Conservation (phyloP, 1,139 yeast species). For the Magnusiomyces suaveolens region DNA sequence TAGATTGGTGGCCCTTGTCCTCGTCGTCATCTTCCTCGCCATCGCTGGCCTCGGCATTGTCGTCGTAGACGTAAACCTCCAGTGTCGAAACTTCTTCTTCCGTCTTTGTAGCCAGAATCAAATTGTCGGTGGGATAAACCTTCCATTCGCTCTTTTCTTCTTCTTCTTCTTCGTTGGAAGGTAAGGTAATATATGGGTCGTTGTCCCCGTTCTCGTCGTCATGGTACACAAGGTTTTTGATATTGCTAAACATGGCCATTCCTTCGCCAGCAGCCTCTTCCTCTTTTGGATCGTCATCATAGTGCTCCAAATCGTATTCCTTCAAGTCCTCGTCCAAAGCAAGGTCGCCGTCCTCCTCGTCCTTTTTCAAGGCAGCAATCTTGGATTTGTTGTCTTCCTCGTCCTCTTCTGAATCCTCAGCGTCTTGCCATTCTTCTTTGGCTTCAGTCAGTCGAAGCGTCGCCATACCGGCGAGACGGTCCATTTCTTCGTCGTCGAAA, state of each 20-base stretch:
- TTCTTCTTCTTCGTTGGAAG: constrained; percentile 52
- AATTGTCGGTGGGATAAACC: constrained; percentile 80
- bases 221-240: constrained; percentile 42
- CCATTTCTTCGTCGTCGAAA: constrained; percentile 86
- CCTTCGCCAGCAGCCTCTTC: constrained; percentile 35
- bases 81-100: constrained; percentile 90
- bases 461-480: constrained; percentile 78
- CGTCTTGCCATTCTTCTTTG: constrained; percentile 45
- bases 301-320: constrained; percentile 77
- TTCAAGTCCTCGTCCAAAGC: constrained; percentile 67
- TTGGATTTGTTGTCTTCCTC: constrained; percentile 25
- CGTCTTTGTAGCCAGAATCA: constrained; percentile 85
- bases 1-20: constrained; percentile 48
- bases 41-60: constrained; percentile 49
- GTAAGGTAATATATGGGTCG: constrained; percentile 67
- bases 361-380: constrained; percentile 15
- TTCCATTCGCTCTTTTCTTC: constrained; percentile 76
- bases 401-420: constrained; percentile 23
- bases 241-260: constrained; percentile 35
- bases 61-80: constrained; percentile 91
- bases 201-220: constrained; percentile 44
- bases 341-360: constrained; percentile 18
- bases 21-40: constrained; percentile 56
- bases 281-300: constrained; percentile 68
- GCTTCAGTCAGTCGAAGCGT: constrained; percentile 73